Base-by-base conservation (phyloP, 306 rosid species). In the Sicyos baderoa region DNA sequence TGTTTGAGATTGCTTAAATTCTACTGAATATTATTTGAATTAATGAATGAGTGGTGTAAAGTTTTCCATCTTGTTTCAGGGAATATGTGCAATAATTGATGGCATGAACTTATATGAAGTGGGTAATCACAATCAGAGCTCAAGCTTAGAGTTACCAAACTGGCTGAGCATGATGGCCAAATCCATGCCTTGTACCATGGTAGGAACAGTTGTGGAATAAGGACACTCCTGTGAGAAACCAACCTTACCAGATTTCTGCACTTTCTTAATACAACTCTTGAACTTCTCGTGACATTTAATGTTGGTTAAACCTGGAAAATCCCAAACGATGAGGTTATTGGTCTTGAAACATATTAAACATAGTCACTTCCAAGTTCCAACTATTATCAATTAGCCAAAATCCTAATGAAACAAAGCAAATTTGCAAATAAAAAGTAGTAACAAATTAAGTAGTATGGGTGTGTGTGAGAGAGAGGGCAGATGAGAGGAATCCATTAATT, bases 181-280 rank as follows among this genome's bases (percentile, higher is more conserved):
- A 75, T 93, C 95, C 95, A 93, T 93, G 73, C 87, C 96, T 66
- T 79, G 84, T 37, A 83, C 82, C 96, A 89, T 92, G 10, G 88
- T 89, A 12, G 96, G 78, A 54, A 80, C 85, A 54, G 87, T 87
- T 5, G 54, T 78, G 45, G 77, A 78, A 32, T 73, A 68, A 7
- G 95, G 95, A 74, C 93, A 89, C 54, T 65, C 76, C 57, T 69
- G 44, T 0, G 97, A 87, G 79, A 89, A 92, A 68, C 97, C 95
- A 70, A 11, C 74, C 78, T 82, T 87, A 12, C 97, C 93, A 19
- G 95, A 86, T 52, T 83, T 83, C 7, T 58, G 77, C 49, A 59
- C 91, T 79, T 22, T 83, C 74, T 16, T 82, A 12, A 92, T 82
- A 74, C 96, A 92, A 13, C 51, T 81, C 88, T 77, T 87, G 47